Base-by-base conservation (phyloP, 106 monocot genomes). In the Dendrobium officinale region DNA sequence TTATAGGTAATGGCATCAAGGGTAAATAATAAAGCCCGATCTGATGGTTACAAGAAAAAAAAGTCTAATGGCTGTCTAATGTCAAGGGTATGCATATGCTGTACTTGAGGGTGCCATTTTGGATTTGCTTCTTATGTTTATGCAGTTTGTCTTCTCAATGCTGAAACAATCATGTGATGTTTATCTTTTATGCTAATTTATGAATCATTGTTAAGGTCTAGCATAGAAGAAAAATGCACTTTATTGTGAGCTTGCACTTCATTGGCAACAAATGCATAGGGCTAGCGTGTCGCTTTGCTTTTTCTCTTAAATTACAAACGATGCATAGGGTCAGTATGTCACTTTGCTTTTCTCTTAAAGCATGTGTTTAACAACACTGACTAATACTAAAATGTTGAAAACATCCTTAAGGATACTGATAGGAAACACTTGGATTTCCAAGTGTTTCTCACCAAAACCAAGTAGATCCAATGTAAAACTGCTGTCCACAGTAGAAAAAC, bases 1-100 rank as follows among this genome's bases (percentile, higher is more conserved):
- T 90, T 48, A 79, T 80, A 96, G 96, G 81, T 88, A 27, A 96
- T 88, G 90, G 51, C 80, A n/a, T 90, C 89, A 81, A 86, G 81
- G 58, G 90, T 87, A 83, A 75, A 67, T 42, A 84, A 64, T 31
- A 89, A 82, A 73, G 81, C 68, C 51, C 16, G 13, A 42, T 80
- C 83, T 64, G 82, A 66, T 22, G 33, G 68, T 27, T 40, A 82
- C 9, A 74, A n/a, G 11, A 66, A 75, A 45, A 77, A 42, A 5
- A 77, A 70, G 49, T 76, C 56, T 68, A 82, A 31, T 13, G 82
- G 81, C 67, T 77, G 77, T 20, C 64, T 40, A 7, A 49, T 88
- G 20, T 81, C 66, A 29, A 85, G 93, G 95, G 93, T 93, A 82
- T 17, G 45, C 11, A 48, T 10, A 48, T 48, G 22, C 11, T 76